A percentile compares a stretch with the other conserved stretches of the same genome.
Evolutionary conservation across 139 green algal species (phyloP).

Genomic region (Tetraselmis striata): DNA sequence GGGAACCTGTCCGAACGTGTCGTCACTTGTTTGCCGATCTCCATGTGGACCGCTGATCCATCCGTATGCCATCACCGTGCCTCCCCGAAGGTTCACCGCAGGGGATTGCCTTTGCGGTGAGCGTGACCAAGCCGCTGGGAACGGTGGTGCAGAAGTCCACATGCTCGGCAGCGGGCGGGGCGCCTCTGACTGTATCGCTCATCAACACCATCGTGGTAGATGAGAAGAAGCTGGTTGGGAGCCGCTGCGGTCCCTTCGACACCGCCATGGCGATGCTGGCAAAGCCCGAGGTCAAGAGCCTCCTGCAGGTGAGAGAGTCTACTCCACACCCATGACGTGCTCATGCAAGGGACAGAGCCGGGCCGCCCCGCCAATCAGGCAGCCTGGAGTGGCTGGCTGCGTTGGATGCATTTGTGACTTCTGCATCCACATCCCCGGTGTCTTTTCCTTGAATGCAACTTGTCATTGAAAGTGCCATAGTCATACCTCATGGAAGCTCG

Average conservation of each 20-base stretch:
- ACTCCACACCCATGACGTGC: no score
- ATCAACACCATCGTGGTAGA: conserved; percentile 68
- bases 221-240: conserved; percentile 49
- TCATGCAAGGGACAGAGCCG: no score
- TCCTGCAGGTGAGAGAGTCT: not conserved
- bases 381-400: no score
- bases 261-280: not conserved
- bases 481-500: no score
- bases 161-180: conserved; percentile 20
- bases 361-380: no score
- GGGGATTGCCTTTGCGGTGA: conserved; percentile 36
- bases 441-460: no score
- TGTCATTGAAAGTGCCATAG: no score
- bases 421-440: no score
- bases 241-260: conserved; percentile 23
- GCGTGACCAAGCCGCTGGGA: conserved; percentile 41
- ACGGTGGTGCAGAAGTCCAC: conserved; percentile 67
- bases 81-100: conserved; percentile 21
- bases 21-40: no score
- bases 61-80: no score
- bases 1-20: conserved; percentile 7
- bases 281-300: not conserved
- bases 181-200: conserved; percentile 41
- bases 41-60: no score
- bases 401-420: no score